Conservation (phyloP, 2,329 filamentous ascomycete genomes). For the Verticillium dahliae region DNA sequence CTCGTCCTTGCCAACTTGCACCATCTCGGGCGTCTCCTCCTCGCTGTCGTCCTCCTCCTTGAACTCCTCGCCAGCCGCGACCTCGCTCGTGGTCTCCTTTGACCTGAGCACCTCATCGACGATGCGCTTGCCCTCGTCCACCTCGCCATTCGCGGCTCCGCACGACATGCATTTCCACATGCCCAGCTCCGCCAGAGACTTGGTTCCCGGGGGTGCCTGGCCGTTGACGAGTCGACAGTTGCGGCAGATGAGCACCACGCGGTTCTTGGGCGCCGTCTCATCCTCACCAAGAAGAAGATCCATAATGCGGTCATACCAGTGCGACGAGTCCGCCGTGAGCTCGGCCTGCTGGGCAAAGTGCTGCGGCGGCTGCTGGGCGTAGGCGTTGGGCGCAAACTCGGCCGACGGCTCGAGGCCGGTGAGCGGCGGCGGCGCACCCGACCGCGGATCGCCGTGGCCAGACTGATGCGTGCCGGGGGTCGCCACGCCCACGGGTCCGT, state of each 20-base stretch:
- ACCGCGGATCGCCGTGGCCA: slow-evolving; percentile 4
- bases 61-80: slow-evolving; percentile 8
- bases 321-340: slow-evolving; percentile 18
- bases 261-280: slow-evolving; percentile 85
- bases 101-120: slow-evolving; percentile 54
- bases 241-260: slow-evolving; percentile 78
- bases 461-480: slow-evolving; percentile 21
- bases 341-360: slow-evolving; percentile 4
- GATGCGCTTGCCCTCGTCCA: slow-evolving; percentile 69
- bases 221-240: slow-evolving; percentile 87
- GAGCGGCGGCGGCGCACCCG: slow-evolving; percentile 12
- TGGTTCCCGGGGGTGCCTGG: slow-evolving; percentile 84
- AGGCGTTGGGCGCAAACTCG: slow-evolving; percentile 72
- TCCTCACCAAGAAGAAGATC: slow-evolving; percentile 92
- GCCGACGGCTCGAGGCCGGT: slow-evolving; percentile 36
- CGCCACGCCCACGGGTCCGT: slow-evolving; percentile 16
- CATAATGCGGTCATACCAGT: slow-evolving; percentile 93
- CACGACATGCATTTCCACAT: slow-evolving; percentile 88
- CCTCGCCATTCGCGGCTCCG: slow-evolving; percentile 71
- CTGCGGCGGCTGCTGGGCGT: slow-evolving; percentile 25
- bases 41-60: slow-evolving; percentile 7
- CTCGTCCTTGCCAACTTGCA: slow-evolving; percentile 3
- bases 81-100: slow-evolving; percentile 9
- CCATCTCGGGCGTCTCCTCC: neutral
- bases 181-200: slow-evolving; percentile 70